These are phyloP conservation scores for Ampelocalamus luodianensis DNA, from an alignment of 176 grass and related monocot genomes.

Conservation along the genomic window DNA sequence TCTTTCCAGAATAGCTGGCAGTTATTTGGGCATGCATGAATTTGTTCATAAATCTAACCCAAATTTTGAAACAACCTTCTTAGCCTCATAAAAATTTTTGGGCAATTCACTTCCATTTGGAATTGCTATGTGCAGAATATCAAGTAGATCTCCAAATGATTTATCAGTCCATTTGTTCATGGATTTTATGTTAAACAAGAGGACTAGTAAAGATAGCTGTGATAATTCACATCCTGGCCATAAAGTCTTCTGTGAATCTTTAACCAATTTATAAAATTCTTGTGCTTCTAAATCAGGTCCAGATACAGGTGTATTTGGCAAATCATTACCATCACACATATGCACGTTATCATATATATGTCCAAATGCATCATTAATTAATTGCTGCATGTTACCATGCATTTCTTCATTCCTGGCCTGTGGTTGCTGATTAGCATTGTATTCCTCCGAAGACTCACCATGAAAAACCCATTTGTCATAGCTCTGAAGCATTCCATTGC, in stretches of 20 bases:
- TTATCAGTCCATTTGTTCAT: constrained; percentile 40
- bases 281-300: background rate
- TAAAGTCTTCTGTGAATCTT: no score
- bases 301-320: background rate
- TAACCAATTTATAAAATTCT: background rate
- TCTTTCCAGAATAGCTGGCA: no score
- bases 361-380: background rate
- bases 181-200: constrained; percentile 25
- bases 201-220: background rate
- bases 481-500: constrained; percentile 2
- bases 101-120: background rate
- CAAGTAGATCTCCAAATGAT: constrained; percentile 38
- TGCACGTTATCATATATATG: background rate
- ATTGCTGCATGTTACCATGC: background rate
- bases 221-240: no score
- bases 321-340: background rate
- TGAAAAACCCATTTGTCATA: constrained; percentile 23
- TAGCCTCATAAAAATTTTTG: constrained; percentile 30
- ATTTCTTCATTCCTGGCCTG: constrained; percentile 13
- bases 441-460: background rate
- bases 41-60: no score
- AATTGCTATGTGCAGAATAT: constrained; percentile 14
- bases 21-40: no score
- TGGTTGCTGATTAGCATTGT: background rate
- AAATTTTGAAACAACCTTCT: background rate